These are phyloP conservation scores for Ophiostoma himal-ulmi DNA, from an alignment of 2,329 filamentous ascomycete genomes.

Conservation along the genomic window DNA sequence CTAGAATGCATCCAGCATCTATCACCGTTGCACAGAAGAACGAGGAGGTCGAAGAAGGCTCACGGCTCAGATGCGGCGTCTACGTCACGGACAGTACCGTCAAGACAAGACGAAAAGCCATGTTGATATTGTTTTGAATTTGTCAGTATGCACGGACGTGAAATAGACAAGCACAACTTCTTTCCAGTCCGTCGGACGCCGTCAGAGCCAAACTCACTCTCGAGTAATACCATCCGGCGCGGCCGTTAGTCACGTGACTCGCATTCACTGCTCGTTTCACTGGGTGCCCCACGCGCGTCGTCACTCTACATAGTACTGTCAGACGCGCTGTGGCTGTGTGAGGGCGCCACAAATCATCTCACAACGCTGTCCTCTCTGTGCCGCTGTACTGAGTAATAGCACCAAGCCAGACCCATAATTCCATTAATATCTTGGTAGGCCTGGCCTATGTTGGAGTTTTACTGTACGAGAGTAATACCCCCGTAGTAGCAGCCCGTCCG, in stretches of 20 bases:
- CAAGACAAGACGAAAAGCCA: too few species aligned
- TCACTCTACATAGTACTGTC: neutral
- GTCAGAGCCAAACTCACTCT: neutral
- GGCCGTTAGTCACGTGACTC: neutral
- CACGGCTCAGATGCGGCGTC: too few species aligned
- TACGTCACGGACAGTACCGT: too few species aligned
- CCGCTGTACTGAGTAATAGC: neutral
- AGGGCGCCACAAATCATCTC: neutral
- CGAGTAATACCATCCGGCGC: neutral
- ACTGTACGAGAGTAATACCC: neutral
- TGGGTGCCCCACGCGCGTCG: neutral
- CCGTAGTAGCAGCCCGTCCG: too few species aligned
- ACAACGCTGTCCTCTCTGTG: neutral
- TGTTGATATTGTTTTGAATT: too few species aligned
- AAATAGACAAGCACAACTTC: too few species aligned
- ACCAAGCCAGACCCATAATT: neutral
- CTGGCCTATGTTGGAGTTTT: neutral
- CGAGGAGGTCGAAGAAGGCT: too few species aligned
- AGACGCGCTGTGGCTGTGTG: slow-evolving; percentile 22
- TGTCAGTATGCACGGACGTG: too few species aligned
- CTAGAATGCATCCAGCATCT: too few species aligned
- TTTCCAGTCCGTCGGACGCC: too few species aligned
- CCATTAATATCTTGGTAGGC: neutral
- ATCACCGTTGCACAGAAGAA: too few species aligned
- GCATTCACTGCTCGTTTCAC: neutral